Evolutionary conservation across 2,329 filamentous ascomycete species (phyloP).

Genomic region (Botrytis fabae): DNA sequence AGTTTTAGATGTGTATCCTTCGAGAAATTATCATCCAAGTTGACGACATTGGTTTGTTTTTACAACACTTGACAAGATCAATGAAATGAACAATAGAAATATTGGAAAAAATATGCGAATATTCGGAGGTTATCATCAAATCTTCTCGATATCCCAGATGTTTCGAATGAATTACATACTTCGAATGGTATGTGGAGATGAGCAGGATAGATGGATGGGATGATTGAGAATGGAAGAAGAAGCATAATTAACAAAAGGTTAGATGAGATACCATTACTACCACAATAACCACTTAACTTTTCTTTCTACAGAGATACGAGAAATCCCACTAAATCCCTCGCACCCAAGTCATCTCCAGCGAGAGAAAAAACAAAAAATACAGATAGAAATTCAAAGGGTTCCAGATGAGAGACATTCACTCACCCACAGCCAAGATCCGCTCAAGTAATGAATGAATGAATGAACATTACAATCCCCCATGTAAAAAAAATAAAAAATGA

Average conservation of each 20-base stretch:
- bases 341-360: too few species aligned
- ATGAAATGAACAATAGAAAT: neutral
- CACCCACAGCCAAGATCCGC: too few species aligned
- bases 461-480: too few species aligned
- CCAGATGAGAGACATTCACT: too few species aligned
- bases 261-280: neutral
- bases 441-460: too few species aligned
- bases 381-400: too few species aligned
- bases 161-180: neutral
- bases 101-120: neutral
- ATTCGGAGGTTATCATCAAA: fast-evolving
- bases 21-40: too few species aligned
- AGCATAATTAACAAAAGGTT: neutral
- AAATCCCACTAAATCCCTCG: too few species aligned
- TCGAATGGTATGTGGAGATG: neutral
- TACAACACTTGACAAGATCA: fast-evolving
- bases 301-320: too few species aligned
- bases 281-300: neutral
- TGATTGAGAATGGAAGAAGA: neutral
- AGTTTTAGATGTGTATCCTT: too few species aligned
- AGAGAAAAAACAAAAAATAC: too few species aligned
- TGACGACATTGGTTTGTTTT: neutral
- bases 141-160: neutral
- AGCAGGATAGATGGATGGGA: neutral
- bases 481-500: too few species aligned